These are phyloP conservation scores for Capsella bursapastoris DNA, from an alignment of 345 rosid species.

Conservation along the genomic window DNA sequence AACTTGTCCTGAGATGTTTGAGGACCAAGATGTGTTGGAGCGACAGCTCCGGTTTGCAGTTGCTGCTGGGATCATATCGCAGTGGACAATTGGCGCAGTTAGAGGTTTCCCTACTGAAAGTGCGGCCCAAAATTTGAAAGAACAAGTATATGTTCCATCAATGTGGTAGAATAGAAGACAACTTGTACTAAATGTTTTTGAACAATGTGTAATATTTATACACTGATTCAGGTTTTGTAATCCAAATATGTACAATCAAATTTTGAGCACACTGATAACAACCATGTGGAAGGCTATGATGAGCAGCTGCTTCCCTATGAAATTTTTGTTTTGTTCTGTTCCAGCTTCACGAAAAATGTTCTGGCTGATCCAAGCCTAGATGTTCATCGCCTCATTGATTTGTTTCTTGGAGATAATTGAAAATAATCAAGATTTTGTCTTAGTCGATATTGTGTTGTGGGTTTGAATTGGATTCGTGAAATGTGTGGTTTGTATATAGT, in stretches of 20 bases:
- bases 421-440: too few species aligned
- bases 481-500: too few species aligned
- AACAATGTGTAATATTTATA: constrained; percentile 28
- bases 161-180: constrained; percentile 70
- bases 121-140: constrained; percentile 88
- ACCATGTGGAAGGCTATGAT: too few species aligned
- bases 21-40: constrained; percentile 70
- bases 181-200: constrained; percentile 23
- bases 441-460: too few species aligned
- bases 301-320: neutral
- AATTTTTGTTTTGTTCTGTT: neutral
- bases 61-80: constrained; percentile 88
- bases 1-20: constrained; percentile 75
- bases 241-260: constrained; percentile 37
- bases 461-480: too few species aligned
- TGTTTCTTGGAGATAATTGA: too few species aligned
- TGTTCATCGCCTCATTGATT: too few species aligned
- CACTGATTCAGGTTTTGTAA: constrained; percentile 31
- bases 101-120: constrained; percentile 95
- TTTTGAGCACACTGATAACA: constrained; percentile 27
- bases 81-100: constrained; percentile 92
- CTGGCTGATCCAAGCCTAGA: neutral
- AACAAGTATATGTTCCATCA: constrained; percentile 91
- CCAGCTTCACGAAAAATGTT: neutral
- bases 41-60: constrained; percentile 89